Base-by-base conservation (phyloP, 208 protist species). In the Acanthamoeba healyi region DNA sequence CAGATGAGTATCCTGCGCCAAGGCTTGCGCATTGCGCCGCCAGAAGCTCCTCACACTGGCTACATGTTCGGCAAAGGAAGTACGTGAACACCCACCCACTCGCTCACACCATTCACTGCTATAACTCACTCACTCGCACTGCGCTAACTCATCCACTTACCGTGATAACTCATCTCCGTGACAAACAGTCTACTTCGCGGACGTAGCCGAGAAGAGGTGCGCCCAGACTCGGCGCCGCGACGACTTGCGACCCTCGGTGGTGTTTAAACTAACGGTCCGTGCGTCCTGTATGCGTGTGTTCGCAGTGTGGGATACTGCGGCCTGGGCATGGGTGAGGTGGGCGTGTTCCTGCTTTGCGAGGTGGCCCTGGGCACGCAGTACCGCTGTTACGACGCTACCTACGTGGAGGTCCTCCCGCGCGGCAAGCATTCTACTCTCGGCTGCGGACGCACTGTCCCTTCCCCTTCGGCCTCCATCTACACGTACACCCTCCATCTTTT, bases 41-140 rank as follows among this genome's bases (percentile, higher is more conserved):
- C 34, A 5, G 72, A 81, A 44, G 72, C 72, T 29, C 72, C 72
- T 6, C 40, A 40, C 40, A 29, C 9, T 15, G 72, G 72, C 17
- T 51, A 40, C 34, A 81, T 51, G 38, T 81, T 81, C 24, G 72
- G 72, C 72, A 81, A 81, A 81, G 72, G 72, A 81, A 81, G 72
- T 81, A 81, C 40, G 72, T 24, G 42, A 46, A 44, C 4, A 51
- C 5, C 63, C n/a, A n/a, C n/a, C n/a, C n/a, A n/a, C n/a, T n/a
- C n/a, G n/a, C n/a, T n/a, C n/a, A n/a, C n/a, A n/a, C n/a, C n/a
- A n/a, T n/a, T n/a, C n/a, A n/a, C n/a, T n/a, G n/a, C n/a, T n/a
- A n/a, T n/a, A n/a, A n/a, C n/a, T n/a, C n/a, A n/a, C n/a, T n/a
- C n/a, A n/a, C n/a, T n/a, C n/a, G n/a, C n/a, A n/a, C n/a, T n/a